Conservation (phyloP, 305 asterid genomes). For the Fraxinus baroniana region DNA sequence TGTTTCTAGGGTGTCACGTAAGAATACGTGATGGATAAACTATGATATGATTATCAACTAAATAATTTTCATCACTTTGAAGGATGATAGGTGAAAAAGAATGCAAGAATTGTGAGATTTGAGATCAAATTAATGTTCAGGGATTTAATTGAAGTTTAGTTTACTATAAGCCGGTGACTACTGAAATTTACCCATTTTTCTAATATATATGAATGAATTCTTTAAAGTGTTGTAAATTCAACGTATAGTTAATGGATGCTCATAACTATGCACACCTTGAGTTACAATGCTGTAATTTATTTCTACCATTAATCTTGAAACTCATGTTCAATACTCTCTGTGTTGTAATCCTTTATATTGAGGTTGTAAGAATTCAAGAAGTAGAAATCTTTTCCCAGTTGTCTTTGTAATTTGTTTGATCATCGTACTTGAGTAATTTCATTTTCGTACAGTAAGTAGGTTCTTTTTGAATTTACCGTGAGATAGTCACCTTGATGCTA, state of each 20-base stretch:
- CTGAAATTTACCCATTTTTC: neutral
- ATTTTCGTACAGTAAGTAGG: neutral
- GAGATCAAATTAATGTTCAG: neutral
- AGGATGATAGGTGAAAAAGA: neutral
- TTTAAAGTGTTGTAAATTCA: neutral
- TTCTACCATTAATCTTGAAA: neutral
- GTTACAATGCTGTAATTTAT: neutral
- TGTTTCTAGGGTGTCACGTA: neutral
- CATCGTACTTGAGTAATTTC: neutral
- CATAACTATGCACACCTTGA: neutral
- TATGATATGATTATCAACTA: neutral
- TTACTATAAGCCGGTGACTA: neutral
- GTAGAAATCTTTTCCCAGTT: neutral
- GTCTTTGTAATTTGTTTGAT: neutral
- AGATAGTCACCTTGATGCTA: neutral
- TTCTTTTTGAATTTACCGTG: neutral
- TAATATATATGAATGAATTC: neutral
- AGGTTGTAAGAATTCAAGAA: neutral
- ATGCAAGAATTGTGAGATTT: neutral
- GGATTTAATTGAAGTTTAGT: neutral
- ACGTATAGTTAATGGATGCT: neutral
- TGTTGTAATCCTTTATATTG: neutral
- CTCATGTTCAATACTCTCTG: neutral
- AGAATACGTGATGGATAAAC: neutral
- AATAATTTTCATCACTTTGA: neutral